Conservation (phyloP, 2,329 filamentous ascomycete genomes). For the Sarocladium kiliense region DNA sequence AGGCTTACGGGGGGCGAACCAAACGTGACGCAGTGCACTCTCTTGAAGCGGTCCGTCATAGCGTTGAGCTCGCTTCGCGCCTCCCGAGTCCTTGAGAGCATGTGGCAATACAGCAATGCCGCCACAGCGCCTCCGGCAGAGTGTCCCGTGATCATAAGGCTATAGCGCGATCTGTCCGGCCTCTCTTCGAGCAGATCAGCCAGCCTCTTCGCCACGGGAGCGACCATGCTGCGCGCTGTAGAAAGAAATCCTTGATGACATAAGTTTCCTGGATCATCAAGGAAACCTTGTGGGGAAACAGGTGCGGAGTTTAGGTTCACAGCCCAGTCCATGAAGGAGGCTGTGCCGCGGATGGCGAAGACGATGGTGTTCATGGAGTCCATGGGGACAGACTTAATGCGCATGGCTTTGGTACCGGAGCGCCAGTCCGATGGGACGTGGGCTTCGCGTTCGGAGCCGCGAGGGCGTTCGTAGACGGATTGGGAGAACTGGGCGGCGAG, state of each 20-base stretch:
- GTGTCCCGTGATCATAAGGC: slow-evolving; percentile 79
- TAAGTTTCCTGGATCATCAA: slow-evolving; percentile 72
- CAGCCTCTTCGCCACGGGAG: slow-evolving; percentile 65
- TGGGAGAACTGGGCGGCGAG: slow-evolving; percentile 75
- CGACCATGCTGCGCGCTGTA: slow-evolving; percentile 70
- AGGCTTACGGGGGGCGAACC: slow-evolving; percentile 76
- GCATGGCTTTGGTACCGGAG: slow-evolving; percentile 77
- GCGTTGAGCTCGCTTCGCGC: slow-evolving; percentile 63
- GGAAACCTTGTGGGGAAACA: slow-evolving; percentile 59
- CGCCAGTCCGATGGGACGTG: slow-evolving; percentile 68
- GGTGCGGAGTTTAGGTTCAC: slow-evolving; percentile 73
- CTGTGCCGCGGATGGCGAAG: slow-evolving; percentile 76
- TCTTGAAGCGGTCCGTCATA: slow-evolving; percentile 66
- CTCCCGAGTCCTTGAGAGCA: slow-evolving; percentile 55
- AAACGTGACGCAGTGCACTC: slow-evolving; percentile 80
- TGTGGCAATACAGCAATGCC: slow-evolving; percentile 73
- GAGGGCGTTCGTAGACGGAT: slow-evolving; percentile 64
- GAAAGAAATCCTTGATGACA: slow-evolving; percentile 78
- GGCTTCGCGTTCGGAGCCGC: slow-evolving; percentile 57
- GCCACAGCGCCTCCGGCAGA: slow-evolving; percentile 83
- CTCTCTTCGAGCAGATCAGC: slow-evolving; percentile 67
- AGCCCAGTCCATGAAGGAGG: slow-evolving; percentile 80
- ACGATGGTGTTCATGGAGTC: slow-evolving; percentile 76
- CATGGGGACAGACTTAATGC: slow-evolving; percentile 74
- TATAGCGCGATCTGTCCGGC: slow-evolving; percentile 59